Evolutionary conservation across 2,329 filamentous ascomycete genomes (phyloP).

Genomic region (Penicillium sp.): DNA sequence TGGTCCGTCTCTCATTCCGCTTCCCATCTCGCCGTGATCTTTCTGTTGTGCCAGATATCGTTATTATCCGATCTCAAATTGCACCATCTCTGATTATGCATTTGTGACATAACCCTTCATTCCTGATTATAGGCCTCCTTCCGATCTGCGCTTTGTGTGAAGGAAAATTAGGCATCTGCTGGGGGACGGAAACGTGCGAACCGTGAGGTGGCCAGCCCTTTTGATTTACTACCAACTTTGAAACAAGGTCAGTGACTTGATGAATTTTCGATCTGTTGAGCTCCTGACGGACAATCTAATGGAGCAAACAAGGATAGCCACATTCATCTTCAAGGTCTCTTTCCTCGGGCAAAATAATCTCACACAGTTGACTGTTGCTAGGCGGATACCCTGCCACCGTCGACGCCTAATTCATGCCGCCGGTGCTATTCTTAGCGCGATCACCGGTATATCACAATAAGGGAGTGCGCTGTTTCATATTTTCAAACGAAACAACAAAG

Average conservation of each 20-base stretch:
- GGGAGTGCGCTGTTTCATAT: not conserved
- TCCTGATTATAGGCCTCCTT: constrained; percentile 17
- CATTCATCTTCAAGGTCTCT: not conserved
- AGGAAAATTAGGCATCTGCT: constrained; percentile 8
- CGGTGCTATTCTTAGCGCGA: not conserved
- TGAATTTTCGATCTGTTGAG: not conserved
- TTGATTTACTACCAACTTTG: not conserved
- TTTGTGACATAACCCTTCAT: constrained; percentile 28
- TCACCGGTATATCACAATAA: not conserved
- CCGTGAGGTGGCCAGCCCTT: constrained; percentile 9
- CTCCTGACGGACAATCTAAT: not conserved
- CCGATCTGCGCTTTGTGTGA: constrained; percentile 10
- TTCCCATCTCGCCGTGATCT: not conserved
- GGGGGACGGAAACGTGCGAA: constrained; percentile 3
- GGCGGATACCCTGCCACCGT: constrained; percentile 22
- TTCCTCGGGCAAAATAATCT: constrained; percentile 9
- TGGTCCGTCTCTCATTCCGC: not conserved
- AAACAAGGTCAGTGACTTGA: constrained; percentile 7
- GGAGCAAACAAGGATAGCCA: constrained; percentile 2
- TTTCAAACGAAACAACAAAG: not conserved
- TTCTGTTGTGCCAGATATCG: constrained; percentile 10
- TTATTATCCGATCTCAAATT: constrained; percentile 12
- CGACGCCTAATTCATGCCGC: not conserved
- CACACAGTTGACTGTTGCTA: constrained; percentile 34
- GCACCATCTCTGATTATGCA: constrained; percentile 11